Percentiles rank a stretch among this genome's conserved stretches.
Conservation (phyloP, 306 rosid genomes). For the Lathyrus tuberosus region DNA sequence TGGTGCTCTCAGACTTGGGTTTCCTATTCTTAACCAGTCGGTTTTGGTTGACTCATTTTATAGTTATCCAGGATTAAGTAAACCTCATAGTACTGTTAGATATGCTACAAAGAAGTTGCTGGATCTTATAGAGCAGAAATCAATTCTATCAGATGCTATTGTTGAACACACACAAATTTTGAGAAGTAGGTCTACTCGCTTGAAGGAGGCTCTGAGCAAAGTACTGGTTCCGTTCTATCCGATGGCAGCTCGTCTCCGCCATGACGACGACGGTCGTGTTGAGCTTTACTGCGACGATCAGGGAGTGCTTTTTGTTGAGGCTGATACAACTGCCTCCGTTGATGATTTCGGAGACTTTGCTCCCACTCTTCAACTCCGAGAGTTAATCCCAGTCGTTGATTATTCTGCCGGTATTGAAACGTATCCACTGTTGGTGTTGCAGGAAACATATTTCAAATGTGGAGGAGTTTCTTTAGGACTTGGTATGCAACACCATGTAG, state of each 20-base stretch:
- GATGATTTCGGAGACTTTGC: no score
- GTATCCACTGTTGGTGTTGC: no score
- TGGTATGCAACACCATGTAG: slow-evolving; percentile 84
- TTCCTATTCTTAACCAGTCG: slow-evolving; percentile 70
- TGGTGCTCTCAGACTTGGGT: slow-evolving; percentile 80
- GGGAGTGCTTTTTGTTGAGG: no score
- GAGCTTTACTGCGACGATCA: no score
- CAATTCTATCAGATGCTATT: slow-evolving; percentile 65
- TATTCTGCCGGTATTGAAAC: no score
- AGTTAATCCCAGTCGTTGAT: no score
- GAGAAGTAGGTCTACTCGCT: slow-evolving; percentile 62
- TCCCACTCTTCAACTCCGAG: no score
- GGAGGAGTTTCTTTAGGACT: slow-evolving; percentile 92
- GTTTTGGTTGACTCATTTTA: slow-evolving; percentile 61
- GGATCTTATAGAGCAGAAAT: slow-evolving; percentile 63
- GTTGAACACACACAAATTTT: slow-evolving; percentile 55
- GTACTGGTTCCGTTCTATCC: no score
- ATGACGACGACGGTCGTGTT: no score
- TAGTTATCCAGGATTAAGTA: slow-evolving; percentile 80
- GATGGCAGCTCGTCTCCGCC: no score
- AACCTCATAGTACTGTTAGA: slow-evolving; percentile 84
- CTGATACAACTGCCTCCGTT: no score
- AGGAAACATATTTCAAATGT: slow-evolving; percentile 89
- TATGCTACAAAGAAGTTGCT: slow-evolving; percentile 87
- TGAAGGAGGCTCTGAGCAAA: no score